These are phyloP conservation scores for Schwanniomyces vanrijiae DNA, from an alignment of 805 yeast species.

Conservation along the genomic window DNA sequence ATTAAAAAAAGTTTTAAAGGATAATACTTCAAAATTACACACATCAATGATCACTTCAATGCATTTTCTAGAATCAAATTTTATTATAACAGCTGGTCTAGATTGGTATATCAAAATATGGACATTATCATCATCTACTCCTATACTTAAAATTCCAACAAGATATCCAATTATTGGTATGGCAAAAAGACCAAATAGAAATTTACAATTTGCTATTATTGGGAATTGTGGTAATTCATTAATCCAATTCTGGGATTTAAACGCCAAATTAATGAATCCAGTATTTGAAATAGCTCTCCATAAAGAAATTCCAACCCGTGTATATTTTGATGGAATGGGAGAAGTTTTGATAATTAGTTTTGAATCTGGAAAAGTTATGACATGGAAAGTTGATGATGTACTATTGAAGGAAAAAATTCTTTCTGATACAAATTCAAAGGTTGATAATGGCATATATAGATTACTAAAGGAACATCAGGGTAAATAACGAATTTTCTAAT, in stretches of 20 bases:
- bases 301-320: conserved; percentile 8
- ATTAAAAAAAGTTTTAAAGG: conserved; percentile 9
- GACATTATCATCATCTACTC: conserved; percentile 10
- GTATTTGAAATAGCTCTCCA: conserved; percentile 11
- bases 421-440: conserved; percentile 5
- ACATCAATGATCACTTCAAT: conserved; percentile 3
- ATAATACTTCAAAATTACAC: conserved; percentile 6
- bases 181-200: conserved; percentile 15
- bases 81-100: conserved; percentile 16
- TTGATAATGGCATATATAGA: not conserved
- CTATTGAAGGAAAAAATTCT: conserved; percentile 3
- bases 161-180: conserved; percentile 17
- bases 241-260: conserved; percentile 33
- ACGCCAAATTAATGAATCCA: conserved; percentile 16
- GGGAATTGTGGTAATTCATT: conserved; percentile 15
- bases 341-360: conserved; percentile 19
- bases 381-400: conserved; percentile 11
- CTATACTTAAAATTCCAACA: conserved; percentile 20
- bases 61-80: conserved; percentile 3
- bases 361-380: conserved; percentile 16
- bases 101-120: conserved; percentile 26
- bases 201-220: conserved; percentile 25
- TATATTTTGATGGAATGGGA: conserved; percentile 18
- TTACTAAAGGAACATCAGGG: not conserved
- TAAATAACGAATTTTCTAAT: not conserved